Percentiles rank a stretch among this genome's conserved stretches.
Evolutionary conservation across 2,329 filamentous ascomycete genomes (phyloP).

Genomic region (Fusarium armeniacum): DNA sequence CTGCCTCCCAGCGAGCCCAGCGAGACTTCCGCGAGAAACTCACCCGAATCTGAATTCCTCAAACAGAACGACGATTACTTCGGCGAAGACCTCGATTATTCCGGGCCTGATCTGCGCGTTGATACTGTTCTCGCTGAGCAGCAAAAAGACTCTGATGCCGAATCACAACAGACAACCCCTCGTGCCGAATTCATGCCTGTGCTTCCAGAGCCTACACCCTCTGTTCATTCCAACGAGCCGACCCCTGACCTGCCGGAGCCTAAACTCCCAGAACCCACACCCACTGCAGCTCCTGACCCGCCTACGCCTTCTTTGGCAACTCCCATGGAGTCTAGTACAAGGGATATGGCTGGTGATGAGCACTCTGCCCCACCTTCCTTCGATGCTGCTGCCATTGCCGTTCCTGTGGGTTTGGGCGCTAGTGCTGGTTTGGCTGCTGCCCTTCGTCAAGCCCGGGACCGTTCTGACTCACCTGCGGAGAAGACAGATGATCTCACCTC

Average conservation of each 20-base stretch:
- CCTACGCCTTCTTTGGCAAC: slow-evolving; percentile 54
- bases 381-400: slow-evolving; percentile 47
- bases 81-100: slow-evolving; percentile 39
- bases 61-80: slow-evolving; percentile 51
- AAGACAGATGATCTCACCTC: slow-evolving; percentile 53
- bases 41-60: slow-evolving; percentile 50
- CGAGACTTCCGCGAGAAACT: slow-evolving; percentile 55
- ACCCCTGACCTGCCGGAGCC: slow-evolving; percentile 28
- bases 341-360: slow-evolving; percentile 60
- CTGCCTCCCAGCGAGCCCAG: slow-evolving; percentile 64
- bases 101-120: slow-evolving; percentile 55
- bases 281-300: slow-evolving; percentile 3
- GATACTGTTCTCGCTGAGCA: slow-evolving; percentile 56
- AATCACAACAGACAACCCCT: slow-evolving; percentile 77
- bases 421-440: slow-evolving; percentile 46
- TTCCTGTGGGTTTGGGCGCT: slow-evolving; percentile 44
- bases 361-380: slow-evolving; percentile 57
- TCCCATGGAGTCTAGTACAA: slow-evolving; percentile 58
- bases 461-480: slow-evolving; percentile 37
- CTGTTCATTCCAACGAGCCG: slow-evolving; percentile 9
- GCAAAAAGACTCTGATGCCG: slow-evolving; percentile 63
- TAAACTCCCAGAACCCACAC: slow-evolving; percentile 43
- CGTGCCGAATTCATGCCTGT: slow-evolving; percentile 65
- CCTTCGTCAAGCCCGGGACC: slow-evolving; percentile 42
- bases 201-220: slow-evolving; percentile 39